Evolutionary conservation across 257 asterid species (phyloP).

Genomic region (Scutellaria minor): DNA sequence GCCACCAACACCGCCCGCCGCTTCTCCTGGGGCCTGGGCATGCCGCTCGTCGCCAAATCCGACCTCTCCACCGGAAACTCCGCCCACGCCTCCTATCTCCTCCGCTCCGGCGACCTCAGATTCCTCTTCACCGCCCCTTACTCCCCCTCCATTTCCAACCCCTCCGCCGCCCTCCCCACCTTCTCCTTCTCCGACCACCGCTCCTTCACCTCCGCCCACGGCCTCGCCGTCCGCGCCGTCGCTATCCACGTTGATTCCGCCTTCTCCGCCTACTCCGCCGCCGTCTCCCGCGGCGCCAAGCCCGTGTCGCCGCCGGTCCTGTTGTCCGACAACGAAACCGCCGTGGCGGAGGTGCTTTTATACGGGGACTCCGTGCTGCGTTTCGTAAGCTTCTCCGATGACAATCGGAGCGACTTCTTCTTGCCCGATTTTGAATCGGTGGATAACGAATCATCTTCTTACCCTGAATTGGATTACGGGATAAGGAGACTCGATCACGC

Average conservation of each 20-base stretch:
- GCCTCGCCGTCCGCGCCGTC: constrained; percentile 84
- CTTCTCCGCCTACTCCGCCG: constrained; percentile 52
- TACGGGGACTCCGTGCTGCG: constrained; percentile 84
- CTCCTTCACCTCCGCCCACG: constrained; percentile 66
- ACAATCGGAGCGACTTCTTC: constrained; percentile 21
- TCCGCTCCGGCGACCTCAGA: constrained; percentile 71
- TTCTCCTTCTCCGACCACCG: constrained; percentile 54
- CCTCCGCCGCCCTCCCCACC: constrained; percentile 65
- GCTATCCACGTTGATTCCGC: constrained; percentile 70
- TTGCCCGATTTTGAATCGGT: constrained; percentile 72
- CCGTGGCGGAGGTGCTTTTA: constrained; percentile 69
- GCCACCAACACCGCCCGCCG: constrained; percentile 79
- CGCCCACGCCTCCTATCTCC: constrained; percentile 82
- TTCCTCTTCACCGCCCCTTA: constrained; percentile 89
- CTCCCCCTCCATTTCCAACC: constrained; percentile 56
- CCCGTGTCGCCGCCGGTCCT: constrained; percentile 56
- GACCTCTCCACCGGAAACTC: constrained; percentile 94
- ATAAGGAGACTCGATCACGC: constrained; percentile 82
- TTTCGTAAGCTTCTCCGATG: constrained; percentile 49
- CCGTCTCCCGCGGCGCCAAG: constrained; percentile 73
- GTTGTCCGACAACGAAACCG: constrained; percentile 44
- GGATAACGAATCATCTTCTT: constrained; percentile 38
- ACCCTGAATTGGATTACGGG: constrained; percentile 70
- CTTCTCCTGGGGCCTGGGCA: constrained; percentile 90
- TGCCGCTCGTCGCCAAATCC: constrained; percentile 77